phyloP scores from a whole-genome alignment of 2,329 filamentous ascomycete species.

The Alternaria hordeiaustralica region DNA sequence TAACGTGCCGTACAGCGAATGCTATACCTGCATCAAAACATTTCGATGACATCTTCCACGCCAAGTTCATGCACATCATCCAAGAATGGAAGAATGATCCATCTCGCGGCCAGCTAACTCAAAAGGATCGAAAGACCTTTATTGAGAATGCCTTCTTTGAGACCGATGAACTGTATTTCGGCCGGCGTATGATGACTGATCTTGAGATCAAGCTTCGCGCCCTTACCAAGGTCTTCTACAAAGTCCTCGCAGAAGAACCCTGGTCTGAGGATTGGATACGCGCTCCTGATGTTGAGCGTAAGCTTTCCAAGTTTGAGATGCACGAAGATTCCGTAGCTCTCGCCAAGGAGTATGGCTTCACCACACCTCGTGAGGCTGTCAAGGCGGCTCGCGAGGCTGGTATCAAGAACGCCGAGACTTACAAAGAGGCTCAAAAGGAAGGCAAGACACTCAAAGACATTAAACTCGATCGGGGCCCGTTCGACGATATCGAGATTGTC shows the following conservation, averaged over 20 bases:
- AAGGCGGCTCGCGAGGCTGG: constrained; percentile 38
- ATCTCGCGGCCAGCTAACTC: constrained; percentile 33
- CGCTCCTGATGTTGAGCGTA: constrained; percentile 46
- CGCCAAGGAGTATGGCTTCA: constrained; percentile 36
- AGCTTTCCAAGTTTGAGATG: constrained; percentile 48
- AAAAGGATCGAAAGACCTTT: constrained; percentile 42
- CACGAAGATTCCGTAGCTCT: constrained; percentile 43
- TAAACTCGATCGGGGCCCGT: constrained; percentile 39
- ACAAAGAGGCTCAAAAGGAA: constrained; percentile 19
- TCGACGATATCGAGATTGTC: constrained; percentile 48
- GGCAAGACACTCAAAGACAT: constrained; percentile 27
- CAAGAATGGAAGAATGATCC: constrained; percentile 41
- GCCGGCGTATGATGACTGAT: constrained; percentile 34
- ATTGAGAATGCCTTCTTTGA: constrained; percentile 40
- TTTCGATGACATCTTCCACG: constrained; percentile 46
- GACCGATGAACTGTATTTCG: constrained; percentile 42
- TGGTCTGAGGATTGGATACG: constrained; percentile 49
- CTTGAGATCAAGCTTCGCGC: constrained; percentile 45
- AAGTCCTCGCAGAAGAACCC: constrained; percentile 47
- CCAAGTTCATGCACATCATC: constrained; percentile 45
- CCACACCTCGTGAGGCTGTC: constrained; percentile 42
- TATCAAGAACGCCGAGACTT: constrained; percentile 21
- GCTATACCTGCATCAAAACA: constrained; percentile 23
- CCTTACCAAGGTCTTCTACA: constrained; percentile 48
- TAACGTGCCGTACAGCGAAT: constrained; percentile 18